Base-by-base conservation (phyloP, 1,284 basidiomycete genomes). In the Puccinia triticina region DNA sequence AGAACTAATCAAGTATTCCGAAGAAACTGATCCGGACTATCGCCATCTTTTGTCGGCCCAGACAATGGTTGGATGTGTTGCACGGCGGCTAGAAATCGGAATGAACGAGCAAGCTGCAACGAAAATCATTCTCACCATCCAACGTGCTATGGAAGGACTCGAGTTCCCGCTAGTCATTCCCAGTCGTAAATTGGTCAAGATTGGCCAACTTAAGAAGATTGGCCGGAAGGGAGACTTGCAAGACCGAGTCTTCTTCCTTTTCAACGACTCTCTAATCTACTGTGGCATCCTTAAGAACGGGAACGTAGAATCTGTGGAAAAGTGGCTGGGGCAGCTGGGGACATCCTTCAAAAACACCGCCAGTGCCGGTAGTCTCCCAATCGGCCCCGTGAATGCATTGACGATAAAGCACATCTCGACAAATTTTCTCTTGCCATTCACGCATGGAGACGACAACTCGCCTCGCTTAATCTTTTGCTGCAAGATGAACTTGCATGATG, bases 241-340 rank as follows among this genome's bases (percentile, higher is more conserved):
- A 83, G 55, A 73, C 21, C 89, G 92, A 69, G 91, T 93, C 83
- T 92, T 95, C 85, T 88, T 95, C 18, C 89, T 95, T 0, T 93
- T 95, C 86, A 92, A 91, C 11, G 94, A 95, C 86, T 91, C 91
- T 84, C 87, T 95, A 26, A 85, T 95, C 37, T 94, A 93, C 91
- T 89, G 67, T 23, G 77, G 61, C 1, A 37, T 69, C 21, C 48
- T 78, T 21, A 78, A 57, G 12, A 55, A 69, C 46, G 53, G 66
- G 14, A 78, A 69, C 37, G 64, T 55, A 12, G 77, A 69, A 69
- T 78, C 77, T 40, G 61, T 78, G 16, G 77, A 78, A 23, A 78
- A 78, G 29, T 78, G 77, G 77, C 64, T 78, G n/a, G 53, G 50
- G 5, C 72, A 57, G 21, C 23, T 74, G 32, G 48, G 21, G n/a